Evolutionary conservation across 2,329 filamentous ascomycete species (phyloP).

Genomic region (Apiospora sp.): DNA sequence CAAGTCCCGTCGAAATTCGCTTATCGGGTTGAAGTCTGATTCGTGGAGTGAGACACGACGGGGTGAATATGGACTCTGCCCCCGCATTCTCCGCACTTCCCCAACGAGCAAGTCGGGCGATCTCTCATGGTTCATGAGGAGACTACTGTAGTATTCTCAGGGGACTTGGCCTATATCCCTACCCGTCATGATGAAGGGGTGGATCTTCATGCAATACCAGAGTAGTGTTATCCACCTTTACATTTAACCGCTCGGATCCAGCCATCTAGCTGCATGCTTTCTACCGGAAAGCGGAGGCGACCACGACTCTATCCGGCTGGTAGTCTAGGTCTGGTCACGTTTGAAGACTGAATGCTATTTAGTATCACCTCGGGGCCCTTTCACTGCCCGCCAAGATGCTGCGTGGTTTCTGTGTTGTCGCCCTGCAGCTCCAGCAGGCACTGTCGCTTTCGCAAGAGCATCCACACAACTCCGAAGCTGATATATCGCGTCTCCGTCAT

Average conservation of each 20-base stretch:
- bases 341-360: neutral
- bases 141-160: neutral
- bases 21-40: neutral
- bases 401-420: neutral
- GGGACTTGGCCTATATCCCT: neutral
- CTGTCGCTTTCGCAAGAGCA: neutral
- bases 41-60: neutral
- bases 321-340: too few species aligned
- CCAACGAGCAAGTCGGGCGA: constrained; percentile 3
- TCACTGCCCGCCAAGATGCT: neutral
- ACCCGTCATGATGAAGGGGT: neutral
- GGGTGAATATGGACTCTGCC: neutral
- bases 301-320: neutral
- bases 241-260: constrained; percentile 14
- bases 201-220: neutral
- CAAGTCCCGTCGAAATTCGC: neutral
- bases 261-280: neutral
- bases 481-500: neutral
- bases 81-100: constrained; percentile 21
- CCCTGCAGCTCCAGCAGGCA: neutral
- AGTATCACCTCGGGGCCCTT: neutral
- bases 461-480: neutral
- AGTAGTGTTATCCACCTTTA: neutral
- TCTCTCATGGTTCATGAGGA: neutral
- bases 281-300: neutral